Evolutionary conservation across 1,284 basidiomycete genomes (phyloP), one percentile per base, ranked within the genome.

Genomic region (Papiliotrema terrestris): DNA sequence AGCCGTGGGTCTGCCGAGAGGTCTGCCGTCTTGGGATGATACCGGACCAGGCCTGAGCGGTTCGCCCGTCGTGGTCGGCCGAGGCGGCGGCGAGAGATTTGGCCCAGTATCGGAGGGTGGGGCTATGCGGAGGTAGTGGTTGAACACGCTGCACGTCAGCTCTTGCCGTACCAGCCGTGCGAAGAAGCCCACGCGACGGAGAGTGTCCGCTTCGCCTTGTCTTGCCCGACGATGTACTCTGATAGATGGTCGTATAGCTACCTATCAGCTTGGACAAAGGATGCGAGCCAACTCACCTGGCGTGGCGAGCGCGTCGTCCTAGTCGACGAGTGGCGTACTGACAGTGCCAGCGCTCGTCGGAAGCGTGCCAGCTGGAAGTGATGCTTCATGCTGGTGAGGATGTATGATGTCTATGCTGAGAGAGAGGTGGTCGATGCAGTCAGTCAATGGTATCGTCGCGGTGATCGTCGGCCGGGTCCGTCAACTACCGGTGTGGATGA

Each of bases 221-320:
- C 88, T 72, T 97, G 94, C 2, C 94, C 93, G 14, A 97, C 83
- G n/a, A 97, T 86, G 69, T 88, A 95, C 67, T 89, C 84, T 63
- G 91, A 87, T 29, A 96, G 82, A 73, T 91, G 91, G 68, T 86
- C 82, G n/a, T 86, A 86, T 38, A 96, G 83, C 86, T 93, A 56
- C 19, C 11, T 8, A n/a, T 38, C 6, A 49, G 37, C 37, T 11
- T 11, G 19, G 19, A 22, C 17, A 20, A 49, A 37, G 37, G 20
- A 23, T 41, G 23, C 17, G 11, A 41, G 13, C 23, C 35, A 17
- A 29, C 49, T 36, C 20, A 56, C 55, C 45, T 56, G 42, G 22
- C 55, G 43, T 25, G 55, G 55, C 14, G 55, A 48, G 14, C 45
- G 49, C 6, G 37, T 29, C 8, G 17, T 5, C 29, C 14, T 45